phyloP scores from a whole-genome alignment of 2,329 filamentous ascomycete genomes.

The Neurospora crassa region DNA sequence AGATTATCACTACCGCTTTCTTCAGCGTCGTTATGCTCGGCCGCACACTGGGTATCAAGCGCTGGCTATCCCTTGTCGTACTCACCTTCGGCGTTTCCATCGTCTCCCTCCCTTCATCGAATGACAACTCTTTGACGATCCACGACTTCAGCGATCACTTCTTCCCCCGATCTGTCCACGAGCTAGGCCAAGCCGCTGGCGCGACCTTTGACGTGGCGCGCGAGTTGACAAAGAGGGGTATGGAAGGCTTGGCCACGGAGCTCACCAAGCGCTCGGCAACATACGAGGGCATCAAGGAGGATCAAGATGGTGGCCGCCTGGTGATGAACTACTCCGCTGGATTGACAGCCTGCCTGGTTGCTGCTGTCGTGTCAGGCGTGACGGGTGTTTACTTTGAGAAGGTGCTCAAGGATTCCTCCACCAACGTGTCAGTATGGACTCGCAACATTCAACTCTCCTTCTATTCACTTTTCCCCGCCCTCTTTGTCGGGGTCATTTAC shows the following conservation, averaged over 20 bases:
- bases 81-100: constrained; percentile 76
- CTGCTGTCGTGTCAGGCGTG: constrained; percentile 72
- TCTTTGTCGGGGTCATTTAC: constrained; percentile 77
- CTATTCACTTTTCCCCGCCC: constrained; percentile 83
- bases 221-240: constrained; percentile 40
- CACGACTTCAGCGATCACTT: constrained; percentile 56
- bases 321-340: constrained; percentile 71
- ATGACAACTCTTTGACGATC: constrained; percentile 48
- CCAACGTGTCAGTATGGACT: constrained; percentile 75
- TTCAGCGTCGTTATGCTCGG: constrained; percentile 75
- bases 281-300: constrained; percentile 76
- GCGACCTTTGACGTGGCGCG: constrained; percentile 38
- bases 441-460: constrained; percentile 91
- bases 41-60: constrained; percentile 57
- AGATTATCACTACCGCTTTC: constrained; percentile 79
- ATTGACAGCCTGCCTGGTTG: constrained; percentile 64
- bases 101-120: constrained; percentile 65
- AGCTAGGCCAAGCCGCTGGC: constrained; percentile 56
- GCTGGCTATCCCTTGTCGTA: constrained; percentile 72
- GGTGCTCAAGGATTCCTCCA: constrained; percentile 75
- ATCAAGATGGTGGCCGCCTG: constrained; percentile 39
- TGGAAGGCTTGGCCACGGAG: constrained; percentile 26
- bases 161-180: constrained; percentile 71
- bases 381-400: constrained; percentile 88
- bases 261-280: constrained; percentile 69